These are phyloP conservation scores for Haematococcus lacustris DNA, from an alignment of 139 green algal species.

Conservation along the genomic window DNA sequence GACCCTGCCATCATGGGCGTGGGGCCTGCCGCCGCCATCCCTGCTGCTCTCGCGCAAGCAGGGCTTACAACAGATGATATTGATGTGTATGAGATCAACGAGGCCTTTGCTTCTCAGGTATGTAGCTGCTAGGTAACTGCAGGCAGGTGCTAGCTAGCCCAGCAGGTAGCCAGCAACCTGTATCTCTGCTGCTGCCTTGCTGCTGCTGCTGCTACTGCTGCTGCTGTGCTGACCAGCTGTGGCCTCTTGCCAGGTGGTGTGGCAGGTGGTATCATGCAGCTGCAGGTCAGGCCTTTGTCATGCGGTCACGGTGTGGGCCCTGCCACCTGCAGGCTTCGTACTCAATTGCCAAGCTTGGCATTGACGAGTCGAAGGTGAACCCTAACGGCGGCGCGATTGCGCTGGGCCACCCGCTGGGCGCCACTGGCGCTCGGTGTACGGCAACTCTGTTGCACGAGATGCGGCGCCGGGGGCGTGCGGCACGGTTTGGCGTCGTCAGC, in stretches of 20 bases:
- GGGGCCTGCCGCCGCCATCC: slow-evolving; percentile 92
- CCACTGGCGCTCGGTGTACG: slow-evolving; percentile 75
- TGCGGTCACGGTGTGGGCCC: not conserved
- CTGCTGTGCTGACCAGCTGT: not conserved
- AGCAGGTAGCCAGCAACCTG: too few relatives aligned
- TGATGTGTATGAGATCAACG: slow-evolving; percentile 97
- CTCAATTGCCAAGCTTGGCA: slow-evolving; percentile 72
- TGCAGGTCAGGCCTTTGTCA: not conserved
- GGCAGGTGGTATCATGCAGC: not conserved
- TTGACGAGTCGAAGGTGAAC: slow-evolving; percentile 89
- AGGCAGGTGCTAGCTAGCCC: not conserved
- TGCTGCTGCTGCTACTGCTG: too few relatives aligned
- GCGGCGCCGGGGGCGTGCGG: slow-evolving; percentile 63
- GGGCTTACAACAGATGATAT: slow-evolving; percentile 84
- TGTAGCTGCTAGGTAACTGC: too few relatives aligned
- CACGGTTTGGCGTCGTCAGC: slow-evolving; percentile 89
- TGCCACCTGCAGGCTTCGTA: slow-evolving; percentile 72
- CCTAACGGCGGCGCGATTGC: slow-evolving; percentile 96
- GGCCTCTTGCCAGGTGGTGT: not conserved
- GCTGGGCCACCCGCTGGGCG: slow-evolving; percentile 91
- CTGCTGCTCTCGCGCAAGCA: slow-evolving; percentile 73
- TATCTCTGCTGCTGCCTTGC: not conserved
- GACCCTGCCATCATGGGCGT: slow-evolving; percentile 96
- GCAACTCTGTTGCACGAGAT: slow-evolving; percentile 96
- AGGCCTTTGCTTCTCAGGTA: slow-evolving; percentile 89